Conservation (phyloP, 352 stramenopile genomes). For the Phytophthora chlamydospora region DNA sequence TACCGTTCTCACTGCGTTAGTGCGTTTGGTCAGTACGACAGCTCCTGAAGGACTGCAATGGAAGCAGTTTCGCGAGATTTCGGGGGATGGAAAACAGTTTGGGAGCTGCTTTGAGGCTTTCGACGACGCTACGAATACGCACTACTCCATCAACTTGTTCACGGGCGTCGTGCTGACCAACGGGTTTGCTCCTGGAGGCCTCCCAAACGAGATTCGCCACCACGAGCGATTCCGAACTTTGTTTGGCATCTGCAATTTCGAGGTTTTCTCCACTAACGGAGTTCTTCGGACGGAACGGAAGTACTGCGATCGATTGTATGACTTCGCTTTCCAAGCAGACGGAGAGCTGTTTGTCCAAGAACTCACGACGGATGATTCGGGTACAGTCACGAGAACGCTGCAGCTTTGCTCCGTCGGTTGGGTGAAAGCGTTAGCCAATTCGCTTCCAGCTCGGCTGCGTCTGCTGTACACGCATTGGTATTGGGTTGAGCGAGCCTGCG, state of each 20-base stretch:
- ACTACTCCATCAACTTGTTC: slow-evolving; percentile 63
- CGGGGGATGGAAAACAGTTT: not conserved
- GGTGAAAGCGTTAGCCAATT: slow-evolving; percentile 21
- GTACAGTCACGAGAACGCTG: slow-evolving; percentile 22
- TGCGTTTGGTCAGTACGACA: slow-evolving; percentile 33
- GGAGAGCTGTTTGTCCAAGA: slow-evolving; percentile 46
- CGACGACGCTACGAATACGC: slow-evolving; percentile 15
- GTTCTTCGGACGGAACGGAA: slow-evolving; percentile 38
- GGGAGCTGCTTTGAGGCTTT: slow-evolving; percentile 42
- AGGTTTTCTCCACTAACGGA: slow-evolving; percentile 40
- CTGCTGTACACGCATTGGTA: slow-evolving; percentile 58
- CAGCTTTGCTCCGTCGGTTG: slow-evolving; percentile 42
- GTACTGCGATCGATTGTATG: slow-evolving; percentile 38
- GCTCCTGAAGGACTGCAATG: slow-evolving; percentile 31
- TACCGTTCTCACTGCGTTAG: slow-evolving; percentile 22
- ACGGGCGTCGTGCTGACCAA: slow-evolving; percentile 48
- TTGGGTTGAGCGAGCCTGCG: slow-evolving; percentile 47
- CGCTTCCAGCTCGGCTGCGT: slow-evolving; percentile 35
- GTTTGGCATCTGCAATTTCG: slow-evolving; percentile 59
- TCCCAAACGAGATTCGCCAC: slow-evolving; percentile 43
- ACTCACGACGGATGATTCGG: slow-evolving; percentile 8
- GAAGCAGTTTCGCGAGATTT: slow-evolving; percentile 17
- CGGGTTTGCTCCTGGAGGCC: slow-evolving; percentile 40
- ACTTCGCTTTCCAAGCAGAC: slow-evolving; percentile 36
- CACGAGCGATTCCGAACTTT: slow-evolving; percentile 40